A percentile compares a stretch with the other conserved stretches of the same genome.
Conservation (phyloP, 73 alveolate species). For the Paramecium bursaria region DNA sequence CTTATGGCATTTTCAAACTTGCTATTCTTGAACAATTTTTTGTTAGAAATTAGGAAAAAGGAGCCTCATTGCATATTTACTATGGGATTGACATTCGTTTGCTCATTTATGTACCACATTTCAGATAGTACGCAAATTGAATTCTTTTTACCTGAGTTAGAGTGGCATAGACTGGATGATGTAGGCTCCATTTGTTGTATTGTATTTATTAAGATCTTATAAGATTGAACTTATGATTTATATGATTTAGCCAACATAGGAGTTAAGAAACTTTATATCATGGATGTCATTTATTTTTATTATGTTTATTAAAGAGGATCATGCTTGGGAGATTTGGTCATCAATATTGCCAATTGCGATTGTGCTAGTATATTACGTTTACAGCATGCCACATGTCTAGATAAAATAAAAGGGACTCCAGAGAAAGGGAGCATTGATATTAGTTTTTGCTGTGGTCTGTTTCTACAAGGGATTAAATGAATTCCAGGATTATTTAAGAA, state of each 20-base stretch:
- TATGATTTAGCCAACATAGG: too few species aligned
- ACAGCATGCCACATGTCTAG: background rate
- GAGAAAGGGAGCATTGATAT: background rate
- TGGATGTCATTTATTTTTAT: too few species aligned
- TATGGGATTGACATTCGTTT: background rate
- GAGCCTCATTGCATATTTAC: background rate
- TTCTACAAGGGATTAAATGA: conserved; percentile 13
- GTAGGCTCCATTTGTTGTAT: conserved; percentile 44
- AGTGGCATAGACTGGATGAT: conserved; percentile 44
- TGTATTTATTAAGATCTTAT: background rate
- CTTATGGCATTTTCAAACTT: too few species aligned
- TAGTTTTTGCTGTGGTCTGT: background rate
- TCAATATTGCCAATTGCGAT: background rate
- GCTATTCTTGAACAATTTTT: too few species aligned
- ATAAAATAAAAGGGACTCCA: background rate
- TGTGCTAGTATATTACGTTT: background rate
- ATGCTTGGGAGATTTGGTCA: background rate
- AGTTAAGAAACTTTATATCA: too few species aligned
- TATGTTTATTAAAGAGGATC: background rate
- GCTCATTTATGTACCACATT: conserved; percentile 44
- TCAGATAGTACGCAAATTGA: conserved; percentile 36
- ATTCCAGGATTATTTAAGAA: conserved; percentile 13
- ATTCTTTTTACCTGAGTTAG: background rate
- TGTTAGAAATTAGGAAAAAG: background rate
- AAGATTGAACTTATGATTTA: background rate